A percentile compares a stretch with the other conserved stretches of the same genome.
Conservation (phyloP, 177 flowering plant species). For the Vitis hybrid region DNA sequence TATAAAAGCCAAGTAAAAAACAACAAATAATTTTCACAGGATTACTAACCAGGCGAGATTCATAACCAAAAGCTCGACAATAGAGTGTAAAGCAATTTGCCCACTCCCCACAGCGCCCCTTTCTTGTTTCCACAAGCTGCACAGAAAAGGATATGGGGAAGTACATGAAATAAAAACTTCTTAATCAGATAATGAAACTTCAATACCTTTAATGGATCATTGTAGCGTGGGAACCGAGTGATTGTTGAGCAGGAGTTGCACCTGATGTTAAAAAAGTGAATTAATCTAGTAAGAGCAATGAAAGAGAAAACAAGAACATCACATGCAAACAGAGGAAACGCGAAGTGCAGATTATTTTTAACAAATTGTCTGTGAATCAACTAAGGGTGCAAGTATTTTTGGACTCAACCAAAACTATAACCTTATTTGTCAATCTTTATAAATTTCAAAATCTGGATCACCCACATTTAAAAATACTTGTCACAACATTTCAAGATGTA, state of each 20-base stretch:
- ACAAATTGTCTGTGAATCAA: background rate
- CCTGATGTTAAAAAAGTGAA: constrained; percentile 32
- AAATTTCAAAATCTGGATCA: too few species aligned
- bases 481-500: too few species aligned
- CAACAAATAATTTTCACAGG: too few species aligned
- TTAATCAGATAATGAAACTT: constrained; percentile 1
- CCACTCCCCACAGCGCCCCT: constrained; percentile 99
- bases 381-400: background rate
- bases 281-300: background rate
- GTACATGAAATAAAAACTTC: constrained; percentile 8
- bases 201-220: constrained; percentile 86
- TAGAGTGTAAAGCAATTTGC: constrained; percentile 97
- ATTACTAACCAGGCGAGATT: constrained; percentile 75
- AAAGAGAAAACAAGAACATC: background rate
- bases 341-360: background rate
- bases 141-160: background rate
- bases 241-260: constrained; percentile 62
- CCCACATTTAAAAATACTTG: too few species aligned
- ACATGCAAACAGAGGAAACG: background rate
- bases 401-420: too few species aligned
- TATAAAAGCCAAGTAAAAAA: background rate
- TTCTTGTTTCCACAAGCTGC: constrained; percentile 91
- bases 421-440: too few species aligned
- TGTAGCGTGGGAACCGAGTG: constrained; percentile 94
- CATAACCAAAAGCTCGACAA: constrained; percentile 92